A percentile compares a stretch with the other conserved stretches of the same genome.
These are phyloP conservation scores for Pisolithus albus DNA, from an alignment of 768 basidiomycete genomes.

Conservation along the genomic window DNA sequence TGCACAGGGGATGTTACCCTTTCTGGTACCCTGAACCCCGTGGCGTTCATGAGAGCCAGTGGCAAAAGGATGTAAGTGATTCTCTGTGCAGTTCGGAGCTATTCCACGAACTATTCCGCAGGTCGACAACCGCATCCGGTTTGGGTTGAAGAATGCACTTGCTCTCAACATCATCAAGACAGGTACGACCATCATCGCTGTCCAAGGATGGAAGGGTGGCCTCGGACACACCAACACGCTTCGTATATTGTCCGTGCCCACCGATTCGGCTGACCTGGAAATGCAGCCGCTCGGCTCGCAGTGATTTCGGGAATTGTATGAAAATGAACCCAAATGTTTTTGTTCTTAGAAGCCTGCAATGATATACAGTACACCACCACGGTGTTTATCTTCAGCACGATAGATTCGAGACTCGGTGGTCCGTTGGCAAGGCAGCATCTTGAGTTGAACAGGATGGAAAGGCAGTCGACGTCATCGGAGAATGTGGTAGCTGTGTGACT, in stretches of 20 bases:
- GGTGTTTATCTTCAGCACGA: too few species aligned
- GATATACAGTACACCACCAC: too few species aligned
- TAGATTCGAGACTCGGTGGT: too few species aligned
- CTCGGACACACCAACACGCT: slow-evolving; percentile 93
- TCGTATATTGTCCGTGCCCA: slow-evolving; percentile 77
- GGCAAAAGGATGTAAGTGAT: slow-evolving; percentile 88
- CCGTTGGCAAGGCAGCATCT: too few species aligned
- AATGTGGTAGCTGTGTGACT: too few species aligned
- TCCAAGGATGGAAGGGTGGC: slow-evolving; percentile 99
- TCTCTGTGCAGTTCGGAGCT: background rate
- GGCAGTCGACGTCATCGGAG: too few species aligned
- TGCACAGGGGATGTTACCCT: slow-evolving; percentile 95
- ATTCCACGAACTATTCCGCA: slow-evolving; percentile 23
- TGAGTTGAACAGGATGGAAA: too few species aligned
- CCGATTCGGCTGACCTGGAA: slow-evolving; percentile 71
- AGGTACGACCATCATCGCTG: slow-evolving; percentile 84
- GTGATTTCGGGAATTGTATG: slow-evolving; percentile 5
- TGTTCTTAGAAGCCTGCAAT: too few species aligned
- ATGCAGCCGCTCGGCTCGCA: slow-evolving; percentile 49
- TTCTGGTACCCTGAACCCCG: slow-evolving; percentile 96
- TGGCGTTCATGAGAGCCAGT: slow-evolving; percentile 79
- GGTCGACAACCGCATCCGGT: slow-evolving; percentile 88
- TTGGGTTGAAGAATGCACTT: slow-evolving; percentile 79
- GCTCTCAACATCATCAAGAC: slow-evolving; percentile 81
- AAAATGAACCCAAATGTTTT: too few species aligned